These are phyloP conservation scores for Gossypium stocksii DNA, from an alignment of 345 rosid genomes.

Conservation along the genomic window DNA sequence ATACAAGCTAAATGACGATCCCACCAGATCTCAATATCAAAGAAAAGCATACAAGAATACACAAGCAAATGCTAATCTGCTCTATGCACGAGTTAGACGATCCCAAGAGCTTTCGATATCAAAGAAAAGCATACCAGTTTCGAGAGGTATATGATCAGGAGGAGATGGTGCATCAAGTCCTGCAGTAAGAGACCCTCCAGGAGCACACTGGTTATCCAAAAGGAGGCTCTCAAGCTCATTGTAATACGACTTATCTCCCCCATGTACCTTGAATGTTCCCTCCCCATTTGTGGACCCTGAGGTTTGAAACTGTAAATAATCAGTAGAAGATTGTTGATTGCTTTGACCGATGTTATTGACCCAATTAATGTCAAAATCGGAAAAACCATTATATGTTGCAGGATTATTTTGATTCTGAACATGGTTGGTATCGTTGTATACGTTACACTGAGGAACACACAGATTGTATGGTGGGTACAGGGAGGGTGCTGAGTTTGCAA, in stretches of 20 bases:
- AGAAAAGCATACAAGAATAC: conserved; percentile 28
- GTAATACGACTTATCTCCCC: conserved; percentile 7
- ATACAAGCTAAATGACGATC: conserved; percentile 21
- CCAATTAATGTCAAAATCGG: conserved; percentile 20
- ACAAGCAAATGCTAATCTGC: conserved; percentile 7
- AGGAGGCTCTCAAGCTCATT: conserved; percentile 13
- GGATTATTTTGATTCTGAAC: conserved; percentile 22
- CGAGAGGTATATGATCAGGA: conserved; percentile 28
- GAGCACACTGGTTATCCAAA: conserved; percentile 19
- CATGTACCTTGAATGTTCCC: conserved; percentile 12
- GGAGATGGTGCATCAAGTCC: conserved; percentile 19
- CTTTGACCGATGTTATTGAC: conserved; percentile 11
- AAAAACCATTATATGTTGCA: conserved; percentile 2
- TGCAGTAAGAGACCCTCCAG: conserved; percentile 18
- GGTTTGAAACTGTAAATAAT: conserved; percentile 16
- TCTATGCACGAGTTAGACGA: conserved; percentile 25
- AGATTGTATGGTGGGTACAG: conserved; percentile 15
- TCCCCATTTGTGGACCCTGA: conserved; percentile 18
- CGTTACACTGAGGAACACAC: conserved; percentile 18
- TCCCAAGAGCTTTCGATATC: conserved; percentile 44
- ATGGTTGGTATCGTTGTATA: conserved; percentile 7
- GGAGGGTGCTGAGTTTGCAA: conserved; percentile 15
- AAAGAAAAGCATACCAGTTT: conserved; percentile 32
- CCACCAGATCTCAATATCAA: conserved; percentile 42
- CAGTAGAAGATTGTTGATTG: conserved; percentile 23